phyloP scores from a whole-genome alignment of 352 stramenopile species.

The Phytophthora rubi region DNA sequence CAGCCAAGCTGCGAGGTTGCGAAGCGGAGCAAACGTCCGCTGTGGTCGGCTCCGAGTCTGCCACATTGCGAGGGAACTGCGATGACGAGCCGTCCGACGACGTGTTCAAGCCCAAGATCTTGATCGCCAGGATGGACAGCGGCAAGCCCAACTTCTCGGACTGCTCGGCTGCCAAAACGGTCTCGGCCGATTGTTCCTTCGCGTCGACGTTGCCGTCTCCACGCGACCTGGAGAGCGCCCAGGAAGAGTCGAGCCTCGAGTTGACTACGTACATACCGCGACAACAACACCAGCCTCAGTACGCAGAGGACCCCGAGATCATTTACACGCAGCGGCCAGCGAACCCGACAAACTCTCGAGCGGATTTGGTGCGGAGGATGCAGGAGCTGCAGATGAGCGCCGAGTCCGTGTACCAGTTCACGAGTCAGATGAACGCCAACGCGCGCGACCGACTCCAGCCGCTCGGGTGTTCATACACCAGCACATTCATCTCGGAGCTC shows the following conservation, averaged over 20 bases:
- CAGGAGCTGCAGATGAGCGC: conserved; percentile 59
- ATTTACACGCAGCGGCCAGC: conserved; percentile 13
- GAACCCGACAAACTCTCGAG: conserved; percentile 1
- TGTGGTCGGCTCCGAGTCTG: conserved; percentile 3
- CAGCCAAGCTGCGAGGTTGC: conserved; percentile 8
- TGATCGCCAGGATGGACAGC: conserved; percentile 19
- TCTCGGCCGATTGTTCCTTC: conserved; percentile 24
- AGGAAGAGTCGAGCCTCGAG: conserved; percentile 27
- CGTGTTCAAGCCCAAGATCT: conserved; percentile 9
- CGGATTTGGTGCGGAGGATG: conserved; percentile 57
- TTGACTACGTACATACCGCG: conserved; percentile 22
- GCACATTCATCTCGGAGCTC: conserved; percentile 32
- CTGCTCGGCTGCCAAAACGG: conserved; percentile 13
- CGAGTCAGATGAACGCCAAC: conserved; percentile 49
- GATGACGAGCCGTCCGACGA: conserved; percentile 10
- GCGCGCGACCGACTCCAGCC: conserved; percentile 26
- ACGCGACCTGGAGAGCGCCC: conserved; percentile 23
- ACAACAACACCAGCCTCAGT: conserved; percentile 24
- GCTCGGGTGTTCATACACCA: conserved; percentile 10
- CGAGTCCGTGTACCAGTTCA: conserved; percentile 66
- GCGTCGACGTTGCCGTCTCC: conserved; percentile 28
- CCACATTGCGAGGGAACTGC: not conserved
- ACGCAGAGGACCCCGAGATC: conserved; percentile 26
- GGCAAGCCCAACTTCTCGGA: conserved; percentile 6
- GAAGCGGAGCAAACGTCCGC: not conserved